phyloP scores from a whole-genome alignment of 2,329 filamentous ascomycete genomes.

The Pseudogymnoascus sp. region DNA sequence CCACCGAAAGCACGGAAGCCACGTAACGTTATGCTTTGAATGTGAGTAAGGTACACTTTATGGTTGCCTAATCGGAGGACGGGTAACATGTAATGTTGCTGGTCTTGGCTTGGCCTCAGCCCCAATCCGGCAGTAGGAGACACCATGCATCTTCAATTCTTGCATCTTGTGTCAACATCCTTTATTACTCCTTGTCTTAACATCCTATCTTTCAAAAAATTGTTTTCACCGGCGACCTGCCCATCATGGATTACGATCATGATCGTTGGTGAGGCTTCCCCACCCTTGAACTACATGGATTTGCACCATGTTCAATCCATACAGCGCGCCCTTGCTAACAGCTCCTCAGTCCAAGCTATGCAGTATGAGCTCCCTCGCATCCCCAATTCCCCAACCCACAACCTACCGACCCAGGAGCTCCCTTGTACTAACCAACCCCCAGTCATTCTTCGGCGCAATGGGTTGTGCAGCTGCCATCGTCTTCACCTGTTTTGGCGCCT shows the following conservation, averaged over 20 bases:
- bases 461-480: constrained; percentile 87
- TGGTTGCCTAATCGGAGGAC: not conserved
- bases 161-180: not conserved
- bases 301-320: not conserved
- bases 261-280: not conserved
- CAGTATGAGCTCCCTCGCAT: not conserved
- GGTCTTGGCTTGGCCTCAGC: not conserved
- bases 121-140: not conserved
- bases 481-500: constrained; percentile 76
- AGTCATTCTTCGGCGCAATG: constrained; percentile 91
- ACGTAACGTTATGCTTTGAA: not conserved
- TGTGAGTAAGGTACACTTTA: not conserved
- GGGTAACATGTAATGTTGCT: not conserved
- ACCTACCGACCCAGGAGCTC: not conserved
- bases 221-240: not conserved
- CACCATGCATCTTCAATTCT: not conserved
- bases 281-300: not conserved
- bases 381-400: not conserved
- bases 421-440: not conserved
- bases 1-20: not conserved
- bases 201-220: not conserved
- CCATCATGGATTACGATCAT: not conserved
- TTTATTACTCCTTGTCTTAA: not conserved
- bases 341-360: constrained; percentile 8
- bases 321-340: not conserved